Percentiles rank a stretch among this genome's conserved stretches.
These are phyloP conservation scores for Venturia oleaginea DNA, from an alignment of 2,329 filamentous ascomycete genomes.

Conservation along the genomic window DNA sequence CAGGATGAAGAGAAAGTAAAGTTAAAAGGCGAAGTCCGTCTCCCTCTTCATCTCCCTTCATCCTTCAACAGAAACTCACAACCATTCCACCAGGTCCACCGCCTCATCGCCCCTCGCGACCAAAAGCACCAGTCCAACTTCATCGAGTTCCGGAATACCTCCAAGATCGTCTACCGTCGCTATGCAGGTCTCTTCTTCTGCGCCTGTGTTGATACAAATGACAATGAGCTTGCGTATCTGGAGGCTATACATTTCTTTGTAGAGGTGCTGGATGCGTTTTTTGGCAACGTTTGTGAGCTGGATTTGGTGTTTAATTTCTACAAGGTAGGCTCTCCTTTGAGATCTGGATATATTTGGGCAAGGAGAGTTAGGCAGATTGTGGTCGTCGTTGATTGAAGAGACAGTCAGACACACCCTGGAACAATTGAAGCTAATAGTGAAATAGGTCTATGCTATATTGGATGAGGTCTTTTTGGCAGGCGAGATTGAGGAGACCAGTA, in stretches of 20 bases:
- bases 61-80: neutral
- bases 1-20: constrained; percentile 97
- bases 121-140: constrained; percentile 99
- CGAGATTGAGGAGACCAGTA: constrained; percentile 97
- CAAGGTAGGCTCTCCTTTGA: constrained; percentile 41
- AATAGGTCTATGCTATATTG: constrained; percentile 86
- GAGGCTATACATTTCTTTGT: constrained; percentile 99
- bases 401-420: neutral
- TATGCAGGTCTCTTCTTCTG: constrained; percentile 99
- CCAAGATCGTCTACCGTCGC: constrained; percentile 94
- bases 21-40: constrained; percentile 81
- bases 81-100: constrained; percentile 61
- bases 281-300: constrained; percentile 97
- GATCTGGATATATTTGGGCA: neutral
- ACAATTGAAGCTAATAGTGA: neutral
- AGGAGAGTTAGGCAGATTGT: neutral
- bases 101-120: constrained; percentile 91
- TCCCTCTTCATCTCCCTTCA: neutral
- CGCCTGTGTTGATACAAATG: constrained; percentile 96
- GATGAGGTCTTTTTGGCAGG: constrained; percentile 97
- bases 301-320: constrained; percentile 74
- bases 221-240: constrained; percentile 93
- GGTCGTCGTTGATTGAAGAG: constrained; percentile 14
- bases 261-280: constrained; percentile 96
- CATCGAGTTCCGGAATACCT: constrained; percentile 78